phyloP scores from a whole-genome alignment of 371 early-diverging fungal species.

The Phascolomyces articulosus region DNA sequence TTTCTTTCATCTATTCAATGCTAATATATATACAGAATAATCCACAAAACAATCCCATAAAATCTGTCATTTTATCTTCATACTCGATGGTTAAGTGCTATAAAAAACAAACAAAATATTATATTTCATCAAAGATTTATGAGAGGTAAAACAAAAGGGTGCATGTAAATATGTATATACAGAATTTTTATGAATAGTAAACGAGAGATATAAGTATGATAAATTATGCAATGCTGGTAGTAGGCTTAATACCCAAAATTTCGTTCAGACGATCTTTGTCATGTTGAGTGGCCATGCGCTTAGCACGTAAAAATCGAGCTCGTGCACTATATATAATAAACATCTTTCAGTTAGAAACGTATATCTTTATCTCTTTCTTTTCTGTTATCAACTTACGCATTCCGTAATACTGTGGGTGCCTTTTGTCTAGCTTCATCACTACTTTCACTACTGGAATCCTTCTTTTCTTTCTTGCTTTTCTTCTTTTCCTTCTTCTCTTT shows the following conservation, averaged over 20 bases:
- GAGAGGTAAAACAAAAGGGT: neutral
- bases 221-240: slow-evolving; percentile 4
- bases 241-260: slow-evolving; percentile 50
- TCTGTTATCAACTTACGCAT: slow-evolving; percentile 51
- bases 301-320: slow-evolving; percentile 74
- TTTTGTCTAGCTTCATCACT: slow-evolving; percentile 16
- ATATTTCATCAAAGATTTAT: too few relatives aligned
- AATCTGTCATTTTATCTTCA: too few relatives aligned
- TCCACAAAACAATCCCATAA: too few relatives aligned
- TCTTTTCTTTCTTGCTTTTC: slow-evolving; percentile 22
- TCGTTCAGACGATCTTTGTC: slow-evolving; percentile 54
- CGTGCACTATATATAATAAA: slow-evolving; percentile 52
- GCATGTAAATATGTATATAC: neutral
- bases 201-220: neutral
- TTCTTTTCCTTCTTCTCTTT: slow-evolving; percentile 26
- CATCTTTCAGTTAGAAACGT: too few relatives aligned
- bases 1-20: too few relatives aligned
- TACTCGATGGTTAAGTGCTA: too few relatives aligned
- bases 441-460: slow-evolving; percentile 33
- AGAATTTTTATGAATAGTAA: neutral
- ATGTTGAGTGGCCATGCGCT: slow-evolving; percentile 60
- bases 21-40: too few relatives aligned
- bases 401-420: slow-evolving; percentile 42
- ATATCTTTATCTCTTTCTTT: too few relatives aligned
- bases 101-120: too few relatives aligned